Evolutionary conservation across 352 stramenopile genomes (phyloP).

Genomic region (Halophytophthora polymorphica): DNA sequence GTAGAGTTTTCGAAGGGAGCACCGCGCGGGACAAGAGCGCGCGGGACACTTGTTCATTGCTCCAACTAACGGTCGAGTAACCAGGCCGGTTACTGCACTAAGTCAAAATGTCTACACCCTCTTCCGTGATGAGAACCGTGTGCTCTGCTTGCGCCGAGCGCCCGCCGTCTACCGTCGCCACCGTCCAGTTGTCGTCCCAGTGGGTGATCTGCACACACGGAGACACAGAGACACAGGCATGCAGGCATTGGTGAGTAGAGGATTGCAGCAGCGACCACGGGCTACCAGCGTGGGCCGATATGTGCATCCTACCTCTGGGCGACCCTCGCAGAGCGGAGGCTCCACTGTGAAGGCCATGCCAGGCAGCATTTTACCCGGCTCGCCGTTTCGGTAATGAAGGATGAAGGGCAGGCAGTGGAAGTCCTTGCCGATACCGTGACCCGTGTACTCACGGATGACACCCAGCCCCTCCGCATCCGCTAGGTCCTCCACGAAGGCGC

Average conservation of each 20-base stretch:
- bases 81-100: no score
- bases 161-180: constrained; percentile 91
- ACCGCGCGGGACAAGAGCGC: no score
- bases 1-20: background rate
- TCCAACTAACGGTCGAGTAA: no score
- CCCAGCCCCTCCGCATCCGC: constrained; percentile 74
- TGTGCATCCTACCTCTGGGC: constrained; percentile 63
- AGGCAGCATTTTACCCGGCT: constrained; percentile 74
- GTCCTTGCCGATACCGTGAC: constrained; percentile 94
- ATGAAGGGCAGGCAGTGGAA: constrained; percentile 97
- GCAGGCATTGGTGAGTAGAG: constrained; percentile 1
- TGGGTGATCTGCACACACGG: constrained; percentile 58
- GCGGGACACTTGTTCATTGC: no score
- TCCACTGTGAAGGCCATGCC: constrained; percentile 99
- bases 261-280: no score
- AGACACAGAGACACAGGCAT: background rate
- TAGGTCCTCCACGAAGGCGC: constrained; percentile 91
- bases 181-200: constrained; percentile 97
- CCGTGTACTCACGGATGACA: constrained; percentile 91
- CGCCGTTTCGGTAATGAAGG: constrained; percentile 85
- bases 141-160: constrained; percentile 97
- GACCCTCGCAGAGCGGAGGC: constrained; percentile 94
- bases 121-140: constrained; percentile 95
- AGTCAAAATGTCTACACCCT: constrained; percentile 95
- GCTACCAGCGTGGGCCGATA: no score